phyloP scores from a whole-genome alignment of 1,284 basidiomycete genomes.

The Volvariella surrecta region DNA sequence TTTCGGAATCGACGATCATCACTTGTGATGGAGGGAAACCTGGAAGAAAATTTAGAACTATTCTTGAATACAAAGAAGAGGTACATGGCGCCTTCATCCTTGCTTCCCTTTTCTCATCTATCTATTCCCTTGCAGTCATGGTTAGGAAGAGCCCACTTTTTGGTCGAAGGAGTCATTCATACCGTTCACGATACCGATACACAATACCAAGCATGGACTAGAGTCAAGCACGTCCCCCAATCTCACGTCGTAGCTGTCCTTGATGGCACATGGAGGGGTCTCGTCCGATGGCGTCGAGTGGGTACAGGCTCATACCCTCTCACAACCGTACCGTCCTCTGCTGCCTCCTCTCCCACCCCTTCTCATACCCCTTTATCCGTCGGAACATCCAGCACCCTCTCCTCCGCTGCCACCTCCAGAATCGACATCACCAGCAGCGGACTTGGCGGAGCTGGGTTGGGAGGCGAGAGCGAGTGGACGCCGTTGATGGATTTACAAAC shows the following conservation, averaged over 20 bases:
- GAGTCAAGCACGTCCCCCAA: slow-evolving; percentile 84
- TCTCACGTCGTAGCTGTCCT: slow-evolving; percentile 74
- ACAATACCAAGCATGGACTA: slow-evolving; percentile 73
- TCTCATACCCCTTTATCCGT: slow-evolving; percentile 28
- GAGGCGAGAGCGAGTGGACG: slow-evolving; percentile 32
- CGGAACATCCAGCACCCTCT: slow-evolving; percentile 11
- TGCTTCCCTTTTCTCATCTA: slow-evolving; percentile 4
- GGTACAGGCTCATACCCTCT: slow-evolving; percentile 38
- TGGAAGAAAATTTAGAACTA: slow-evolving; percentile 60
- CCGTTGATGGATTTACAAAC: slow-evolving; percentile 74
- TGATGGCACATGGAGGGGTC: slow-evolving; percentile 84
- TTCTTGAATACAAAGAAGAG: slow-evolving; percentile 97
- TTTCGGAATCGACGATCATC: slow-evolving; percentile 74
- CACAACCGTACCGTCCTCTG: slow-evolving; percentile 27
- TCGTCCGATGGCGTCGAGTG: slow-evolving; percentile 75
- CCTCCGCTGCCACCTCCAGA: slow-evolving; percentile 21
- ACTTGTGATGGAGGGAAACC: slow-evolving; percentile 69
- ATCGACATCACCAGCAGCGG: slow-evolving; percentile 16
- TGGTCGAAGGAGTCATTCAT: slow-evolving; percentile 88
- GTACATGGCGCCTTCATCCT: slow-evolving; percentile 30
- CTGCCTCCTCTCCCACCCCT: slow-evolving; percentile 33
- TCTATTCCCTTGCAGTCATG: slow-evolving; percentile 54
- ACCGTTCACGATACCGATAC: slow-evolving; percentile 57
- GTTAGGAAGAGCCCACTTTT: slow-evolving; percentile 85
- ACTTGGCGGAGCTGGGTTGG: background rate